Conservation (phyloP, 805 yeast genomes). For the Hanseniaspora vineae region DNA sequence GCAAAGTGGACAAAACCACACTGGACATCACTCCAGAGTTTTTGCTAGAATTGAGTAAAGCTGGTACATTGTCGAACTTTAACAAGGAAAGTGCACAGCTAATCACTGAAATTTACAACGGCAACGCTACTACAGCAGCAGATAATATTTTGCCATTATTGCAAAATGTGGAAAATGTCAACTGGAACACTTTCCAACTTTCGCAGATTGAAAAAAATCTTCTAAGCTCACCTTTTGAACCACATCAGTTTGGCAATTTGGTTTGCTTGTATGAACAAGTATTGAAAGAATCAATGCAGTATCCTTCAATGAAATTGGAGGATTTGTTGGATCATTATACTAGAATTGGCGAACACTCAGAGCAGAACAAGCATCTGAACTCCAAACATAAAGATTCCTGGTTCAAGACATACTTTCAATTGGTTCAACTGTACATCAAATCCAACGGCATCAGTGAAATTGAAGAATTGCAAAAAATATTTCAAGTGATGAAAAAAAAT, state of each 20-base stretch:
- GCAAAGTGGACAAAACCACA: constrained; percentile 1
- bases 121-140: neutral
- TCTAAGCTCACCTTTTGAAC: neutral
- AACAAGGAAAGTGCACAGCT: neutral
- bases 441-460: constrained; percentile 11
- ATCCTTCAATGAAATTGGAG: constrained; percentile 5
- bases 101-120: neutral
- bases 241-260: constrained; percentile 3
- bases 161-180: neutral
- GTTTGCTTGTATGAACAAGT: constrained; percentile 4
- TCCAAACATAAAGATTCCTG: constrained; percentile 21
- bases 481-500: constrained; percentile 11
- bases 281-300: neutral
- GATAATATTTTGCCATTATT: neutral
- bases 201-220: neutral
- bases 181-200: neutral
- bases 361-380: neutral
- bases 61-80: constrained; percentile 5
- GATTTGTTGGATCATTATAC: constrained; percentile 9
- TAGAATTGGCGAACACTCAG: constrained; percentile 3
- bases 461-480: constrained; percentile 9
- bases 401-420: constrained; percentile 12
- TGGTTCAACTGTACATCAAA: constrained; percentile 15
- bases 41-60: constrained; percentile 18
- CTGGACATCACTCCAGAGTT: constrained; percentile 9